phyloP scores from a whole-genome alignment of 192 early-diverging fungal species.

The Podila clonocystis region DNA sequence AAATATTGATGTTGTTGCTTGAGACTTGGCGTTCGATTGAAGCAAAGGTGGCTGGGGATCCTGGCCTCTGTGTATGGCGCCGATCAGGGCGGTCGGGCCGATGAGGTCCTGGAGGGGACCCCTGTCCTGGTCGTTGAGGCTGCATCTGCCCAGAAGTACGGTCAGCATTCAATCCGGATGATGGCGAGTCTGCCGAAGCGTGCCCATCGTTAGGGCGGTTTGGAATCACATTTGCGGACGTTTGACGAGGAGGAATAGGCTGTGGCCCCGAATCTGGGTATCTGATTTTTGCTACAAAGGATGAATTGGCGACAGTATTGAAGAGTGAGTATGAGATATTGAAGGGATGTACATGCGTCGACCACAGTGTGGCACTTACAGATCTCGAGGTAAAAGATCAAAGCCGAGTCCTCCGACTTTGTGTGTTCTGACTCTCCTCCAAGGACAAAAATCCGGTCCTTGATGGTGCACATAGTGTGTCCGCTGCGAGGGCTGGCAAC shows the following conservation, averaged over 20 bases:
- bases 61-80: constrained; percentile 29
- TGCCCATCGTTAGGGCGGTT: neutral
- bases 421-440: constrained; percentile 61
- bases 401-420: constrained; percentile 53
- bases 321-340: neutral
- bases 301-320: neutral
- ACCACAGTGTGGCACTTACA: constrained; percentile 3
- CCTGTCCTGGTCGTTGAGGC: neutral
- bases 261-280: constrained; percentile 22
- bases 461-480: constrained; percentile 54
- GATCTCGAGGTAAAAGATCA: constrained; percentile 24
- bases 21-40: constrained; percentile 20
- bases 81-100: constrained; percentile 43
- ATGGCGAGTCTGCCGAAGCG: constrained; percentile 1
- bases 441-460: constrained; percentile 58
- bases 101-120: constrained; percentile 8
- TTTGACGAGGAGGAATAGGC: constrained; percentile 34
- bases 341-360: neutral
- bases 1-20: constrained; percentile 10
- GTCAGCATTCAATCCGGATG: constrained; percentile 10
- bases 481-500: constrained; percentile 59
- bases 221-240: constrained; percentile 10
- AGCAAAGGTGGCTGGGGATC: constrained; percentile 22
- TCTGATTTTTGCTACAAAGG: constrained; percentile 29
- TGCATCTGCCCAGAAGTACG: neutral